These are phyloP conservation scores for Ascochyta rabiei DNA, from an alignment of 2,329 filamentous ascomycete genomes.

Conservation along the genomic window DNA sequence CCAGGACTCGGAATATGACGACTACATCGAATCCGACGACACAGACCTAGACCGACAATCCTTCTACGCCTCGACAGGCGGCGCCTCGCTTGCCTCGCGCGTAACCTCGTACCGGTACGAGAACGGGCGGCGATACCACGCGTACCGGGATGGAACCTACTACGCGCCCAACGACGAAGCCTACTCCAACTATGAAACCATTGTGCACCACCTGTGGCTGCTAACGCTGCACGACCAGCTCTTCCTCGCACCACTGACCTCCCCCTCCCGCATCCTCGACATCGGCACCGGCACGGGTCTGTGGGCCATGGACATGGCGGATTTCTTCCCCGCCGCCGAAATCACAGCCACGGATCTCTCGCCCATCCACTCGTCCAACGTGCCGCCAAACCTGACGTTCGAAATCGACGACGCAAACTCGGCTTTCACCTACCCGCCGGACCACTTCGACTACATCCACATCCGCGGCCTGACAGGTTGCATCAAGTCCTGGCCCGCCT, in stretches of 20 bases:
- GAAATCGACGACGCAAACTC: conserved; percentile 53
- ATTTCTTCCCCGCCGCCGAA: conserved; percentile 43
- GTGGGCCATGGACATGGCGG: conserved; percentile 48
- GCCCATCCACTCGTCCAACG: conserved; percentile 40
- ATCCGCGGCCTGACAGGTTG: conserved; percentile 50
- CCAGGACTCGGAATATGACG: conserved; percentile 35
- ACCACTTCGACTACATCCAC: conserved; percentile 50
- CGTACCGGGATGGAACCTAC: conserved; percentile 43
- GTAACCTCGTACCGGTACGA: conserved; percentile 49
- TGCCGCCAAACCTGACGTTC: conserved; percentile 52
- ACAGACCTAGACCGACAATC: conserved; percentile 35
- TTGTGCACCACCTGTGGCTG: conserved; percentile 45
- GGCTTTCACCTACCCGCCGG: conserved; percentile 49
- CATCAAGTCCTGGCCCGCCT: conserved; percentile 49
- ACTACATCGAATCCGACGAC: conserved; percentile 30
- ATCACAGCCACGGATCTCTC: conserved; percentile 47
- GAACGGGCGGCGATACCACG: conserved; percentile 45
- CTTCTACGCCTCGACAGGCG: conserved; percentile 38
- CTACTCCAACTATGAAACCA: conserved; percentile 35
- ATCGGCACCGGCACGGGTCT: conserved; percentile 45
- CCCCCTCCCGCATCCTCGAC: conserved; percentile 41
- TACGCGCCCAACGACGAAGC: conserved; percentile 45
- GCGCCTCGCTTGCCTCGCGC: conserved; percentile 47
- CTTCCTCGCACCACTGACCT: conserved; percentile 41
- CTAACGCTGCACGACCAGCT: conserved; percentile 44